Base-by-base conservation (phyloP, 768 basidiomycete species). In the Amyloporia xantha region DNA sequence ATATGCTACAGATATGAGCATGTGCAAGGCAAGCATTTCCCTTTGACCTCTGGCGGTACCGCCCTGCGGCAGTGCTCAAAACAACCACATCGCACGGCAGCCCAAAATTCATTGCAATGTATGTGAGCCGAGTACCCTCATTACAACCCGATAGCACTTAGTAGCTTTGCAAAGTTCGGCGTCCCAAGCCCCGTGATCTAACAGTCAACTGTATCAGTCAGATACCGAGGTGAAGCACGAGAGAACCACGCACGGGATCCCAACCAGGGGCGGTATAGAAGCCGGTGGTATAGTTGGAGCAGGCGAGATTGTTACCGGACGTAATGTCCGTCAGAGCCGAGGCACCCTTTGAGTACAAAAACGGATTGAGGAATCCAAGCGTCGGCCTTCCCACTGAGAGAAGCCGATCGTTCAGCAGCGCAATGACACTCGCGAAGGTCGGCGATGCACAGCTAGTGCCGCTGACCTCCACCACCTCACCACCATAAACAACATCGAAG, bases 161-260 rank as follows among this genome's bases (percentile, higher is more conserved):
- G 58, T 48, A 68, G 40, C 47, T 60, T 57, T n/a, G 67, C 56
- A 60, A 82, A 84, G 57, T 82, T 72, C 12, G 81, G 81, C 2
- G 79, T 82, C 1, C 81, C 81, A 20, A 79, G 64, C 11, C 80
- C 80, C 33, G 80, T 83, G 45, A 81, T 71, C 75, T 77, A 12
- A 19, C 4, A 10, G 17, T 27, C 7, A 7, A 45, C 10, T 45
- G 26, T 28, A 27, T 20, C 44, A 23, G 10, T 43, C 41, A 15
- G 13, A 15, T 11, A 21, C 21, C 0, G 19, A 7, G 5, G 28
- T 24, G 12, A 36, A 25, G 12, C 5, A n/a, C n/a, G n/a, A n/a
- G n/a, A n/a, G n/a, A 4, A 26, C 11, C 9, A 51, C 62, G 30
- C 44, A 62, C 65, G 21, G 65, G 63, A 41, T 66, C 65, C 65